These are phyloP conservation scores for Conringia planisiliqua DNA, from an alignment of 345 rosid genomes.

Conservation along the genomic window DNA sequence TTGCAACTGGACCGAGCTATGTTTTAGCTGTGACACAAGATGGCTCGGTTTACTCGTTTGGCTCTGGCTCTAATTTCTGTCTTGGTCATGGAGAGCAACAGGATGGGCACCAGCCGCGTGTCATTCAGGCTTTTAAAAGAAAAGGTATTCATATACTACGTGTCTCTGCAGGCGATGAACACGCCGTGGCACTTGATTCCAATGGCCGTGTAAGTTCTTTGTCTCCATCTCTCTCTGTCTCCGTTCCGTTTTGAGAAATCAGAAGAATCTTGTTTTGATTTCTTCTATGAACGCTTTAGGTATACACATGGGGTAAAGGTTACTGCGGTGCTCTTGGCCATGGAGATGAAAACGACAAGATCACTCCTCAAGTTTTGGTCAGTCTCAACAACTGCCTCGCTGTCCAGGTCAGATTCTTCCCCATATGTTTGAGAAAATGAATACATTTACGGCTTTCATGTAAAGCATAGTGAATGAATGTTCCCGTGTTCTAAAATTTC, in stretches of 20 bases:
- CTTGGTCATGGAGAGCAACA: slow-evolving; percentile 99
- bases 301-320: slow-evolving; percentile 97
- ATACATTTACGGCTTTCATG: background rate
- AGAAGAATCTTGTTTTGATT: background rate
- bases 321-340: slow-evolving; percentile 97
- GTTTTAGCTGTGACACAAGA: slow-evolving; percentile 61
- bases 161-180: slow-evolving; percentile 97
- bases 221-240: background rate
- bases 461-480: background rate
- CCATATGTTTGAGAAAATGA: background rate
- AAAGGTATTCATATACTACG: slow-evolving; percentile 69
- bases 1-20: slow-evolving; percentile 90
- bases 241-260: background rate
- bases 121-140: slow-evolving; percentile 68
- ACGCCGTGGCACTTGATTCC: slow-evolving; percentile 93
- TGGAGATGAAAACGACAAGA: slow-evolving; percentile 94
- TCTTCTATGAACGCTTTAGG: slow-evolving; percentile 43
- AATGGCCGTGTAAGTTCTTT: slow-evolving; percentile 68
- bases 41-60: slow-evolving; percentile 81
- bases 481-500: background rate
- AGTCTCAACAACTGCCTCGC: slow-evolving; percentile 61
- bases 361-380: slow-evolving; percentile 59
- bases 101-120: slow-evolving; percentile 75
- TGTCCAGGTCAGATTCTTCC: slow-evolving; percentile 59
- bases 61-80: slow-evolving; percentile 85